These are phyloP conservation scores for Lagerstroemia speciosa DNA, from an alignment of 345 rosid genomes.

Conservation along the genomic window DNA sequence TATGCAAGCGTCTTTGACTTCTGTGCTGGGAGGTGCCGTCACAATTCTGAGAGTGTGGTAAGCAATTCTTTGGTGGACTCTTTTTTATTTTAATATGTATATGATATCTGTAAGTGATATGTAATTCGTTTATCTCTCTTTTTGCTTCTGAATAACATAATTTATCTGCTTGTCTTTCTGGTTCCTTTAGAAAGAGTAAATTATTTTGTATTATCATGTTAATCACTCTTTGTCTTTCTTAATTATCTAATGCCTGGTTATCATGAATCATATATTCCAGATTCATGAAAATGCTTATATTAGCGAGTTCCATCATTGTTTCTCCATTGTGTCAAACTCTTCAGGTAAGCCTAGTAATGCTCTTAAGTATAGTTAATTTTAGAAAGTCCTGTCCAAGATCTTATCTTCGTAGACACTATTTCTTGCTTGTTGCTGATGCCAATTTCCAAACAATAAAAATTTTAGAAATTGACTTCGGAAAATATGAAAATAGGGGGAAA, in stretches of 20 bases:
- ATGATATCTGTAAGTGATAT: background rate
- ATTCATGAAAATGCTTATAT: conserved; percentile 94
- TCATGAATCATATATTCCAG: conserved; percentile 24
- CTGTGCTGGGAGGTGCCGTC: conserved; percentile 94
- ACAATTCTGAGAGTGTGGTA: conserved; percentile 93
- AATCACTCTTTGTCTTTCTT: background rate
- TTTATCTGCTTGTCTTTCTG: background rate
- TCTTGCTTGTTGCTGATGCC: background rate
- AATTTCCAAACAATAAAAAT: background rate
- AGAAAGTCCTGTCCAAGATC: background rate
- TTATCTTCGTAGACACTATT: background rate
- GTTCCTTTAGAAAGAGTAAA: background rate
- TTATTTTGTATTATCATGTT: background rate
- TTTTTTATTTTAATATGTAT: background rate
- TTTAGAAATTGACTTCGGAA: background rate
- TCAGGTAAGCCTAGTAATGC: conserved; percentile 29
- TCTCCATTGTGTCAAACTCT: conserved; percentile 64
- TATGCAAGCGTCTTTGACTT: conserved; percentile 72
- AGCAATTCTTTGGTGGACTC: conserved; percentile 8
- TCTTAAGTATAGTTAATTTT: background rate
- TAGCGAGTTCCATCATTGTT: conserved; percentile 92
- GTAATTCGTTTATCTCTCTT: background rate
- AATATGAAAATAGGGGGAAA: background rate
- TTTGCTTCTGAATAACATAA: background rate
- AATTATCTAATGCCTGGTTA: conserved; percentile 1